Conservation (phyloP, 108 stramenopile species). For the Fragilariopsis cylindrus region DNA sequence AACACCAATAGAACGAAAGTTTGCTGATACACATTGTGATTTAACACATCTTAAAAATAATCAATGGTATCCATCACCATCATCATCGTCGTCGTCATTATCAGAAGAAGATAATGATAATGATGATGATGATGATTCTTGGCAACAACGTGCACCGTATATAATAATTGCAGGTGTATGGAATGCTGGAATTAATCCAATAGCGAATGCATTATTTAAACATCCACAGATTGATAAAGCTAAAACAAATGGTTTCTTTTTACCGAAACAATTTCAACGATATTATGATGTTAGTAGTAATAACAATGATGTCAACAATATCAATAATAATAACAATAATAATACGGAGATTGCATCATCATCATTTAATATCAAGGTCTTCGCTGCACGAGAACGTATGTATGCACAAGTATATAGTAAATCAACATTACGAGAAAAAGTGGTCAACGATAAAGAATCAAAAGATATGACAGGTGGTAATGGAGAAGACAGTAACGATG, state of each 20-base stretch:
- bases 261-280: conserved; percentile 21
- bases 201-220: conserved; percentile 16
- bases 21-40: conserved; percentile 28
- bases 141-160: conserved; percentile 35
- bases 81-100: too few relatives aligned
- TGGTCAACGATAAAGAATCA: not conserved
- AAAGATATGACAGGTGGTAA: not conserved
- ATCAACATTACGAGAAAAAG: not conserved
- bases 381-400: conserved; percentile 31
- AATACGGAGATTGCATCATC: not conserved
- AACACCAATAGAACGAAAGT: conserved; percentile 1
- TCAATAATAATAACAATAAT: not conserved
- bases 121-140: conserved; percentile 10
- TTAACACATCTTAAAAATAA: conserved; percentile 10
- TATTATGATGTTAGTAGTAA: conserved; percentile 6
- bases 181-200: conserved; percentile 20
- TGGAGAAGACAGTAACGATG: conserved; percentile 13
- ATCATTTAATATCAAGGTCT: conserved; percentile 20
- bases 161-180: conserved; percentile 30
- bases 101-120: too few relatives aligned
- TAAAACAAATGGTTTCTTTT: conserved; percentile 21
- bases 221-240: conserved; percentile 30
- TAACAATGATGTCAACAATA: not conserved
- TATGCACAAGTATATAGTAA: conserved; percentile 33
- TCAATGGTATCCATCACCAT: conserved; percentile 32